Conservation (phyloP, 495 filamentous ascomycete genomes). For the Neurospora sp. region DNA sequence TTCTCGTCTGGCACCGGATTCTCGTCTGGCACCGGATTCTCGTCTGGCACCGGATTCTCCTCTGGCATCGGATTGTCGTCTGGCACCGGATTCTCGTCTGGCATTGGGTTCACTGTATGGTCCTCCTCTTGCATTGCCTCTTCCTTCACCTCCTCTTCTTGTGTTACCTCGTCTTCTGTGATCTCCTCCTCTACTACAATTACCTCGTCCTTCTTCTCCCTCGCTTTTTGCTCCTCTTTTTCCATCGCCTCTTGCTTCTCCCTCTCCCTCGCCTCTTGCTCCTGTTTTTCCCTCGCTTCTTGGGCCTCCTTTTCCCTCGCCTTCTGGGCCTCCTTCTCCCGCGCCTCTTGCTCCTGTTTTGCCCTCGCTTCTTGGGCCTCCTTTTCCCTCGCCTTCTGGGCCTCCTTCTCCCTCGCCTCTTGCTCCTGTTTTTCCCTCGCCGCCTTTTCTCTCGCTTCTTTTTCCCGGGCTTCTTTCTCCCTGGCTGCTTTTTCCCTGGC, state of each 20-base stretch:
- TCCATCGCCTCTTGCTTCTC: background rate
- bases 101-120: background rate
- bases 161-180: too few species aligned
- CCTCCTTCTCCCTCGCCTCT: background rate
- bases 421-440: background rate
- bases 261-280: background rate
- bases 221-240: background rate
- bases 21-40: too few species aligned
- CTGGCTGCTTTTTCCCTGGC: background rate
- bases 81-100: background rate
- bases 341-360: background rate
- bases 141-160: background rate
- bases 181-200: background rate
- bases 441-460: background rate
- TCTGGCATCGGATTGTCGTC: too few species aligned
- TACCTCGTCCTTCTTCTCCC: background rate
- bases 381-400: background rate
- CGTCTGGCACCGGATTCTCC: too few species aligned
- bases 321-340: background rate
- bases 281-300: background rate
- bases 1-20: too few species aligned
- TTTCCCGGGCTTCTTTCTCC: background rate
- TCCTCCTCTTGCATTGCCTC: background rate
- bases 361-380: background rate
- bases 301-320: background rate